Conservation (phyloP, 2,329 filamentous ascomycete species). For the Plenodomus tracheiphilus region DNA sequence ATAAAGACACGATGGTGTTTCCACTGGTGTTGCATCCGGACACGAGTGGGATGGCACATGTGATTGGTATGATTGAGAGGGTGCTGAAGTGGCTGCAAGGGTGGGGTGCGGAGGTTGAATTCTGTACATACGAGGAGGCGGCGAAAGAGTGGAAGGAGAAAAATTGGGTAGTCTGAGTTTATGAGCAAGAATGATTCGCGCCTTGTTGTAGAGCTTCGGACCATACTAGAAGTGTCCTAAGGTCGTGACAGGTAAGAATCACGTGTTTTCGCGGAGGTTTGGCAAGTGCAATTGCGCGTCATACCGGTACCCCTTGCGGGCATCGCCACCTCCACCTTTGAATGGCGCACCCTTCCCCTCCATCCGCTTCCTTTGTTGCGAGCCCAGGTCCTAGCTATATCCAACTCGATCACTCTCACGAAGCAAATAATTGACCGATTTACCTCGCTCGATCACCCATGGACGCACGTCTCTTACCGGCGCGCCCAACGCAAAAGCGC, state of each 20-base stretch:
- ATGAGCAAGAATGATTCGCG: no score
- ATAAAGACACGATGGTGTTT: slow-evolving; percentile 50
- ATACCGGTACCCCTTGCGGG: neutral
- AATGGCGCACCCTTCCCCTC: neutral
- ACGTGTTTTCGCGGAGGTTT: neutral
- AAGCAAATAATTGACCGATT: neutral
- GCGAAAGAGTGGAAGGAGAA: slow-evolving; percentile 46
- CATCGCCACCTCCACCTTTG: neutral
- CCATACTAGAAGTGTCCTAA: no score
- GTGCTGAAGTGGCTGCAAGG: slow-evolving; percentile 56
- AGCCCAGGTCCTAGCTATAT: neutral
- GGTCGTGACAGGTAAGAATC: neutral
- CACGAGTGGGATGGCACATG: slow-evolving; percentile 63
- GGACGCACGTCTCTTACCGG: neutral
- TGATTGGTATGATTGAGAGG: slow-evolving; percentile 61
- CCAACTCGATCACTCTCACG: neutral
- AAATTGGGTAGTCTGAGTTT: slow-evolving; percentile 9
- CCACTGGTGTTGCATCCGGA: slow-evolving; percentile 61
- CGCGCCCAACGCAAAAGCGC: slow-evolving; percentile 24
- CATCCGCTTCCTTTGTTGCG: neutral
- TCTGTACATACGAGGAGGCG: slow-evolving; percentile 49
- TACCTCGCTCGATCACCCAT: neutral
- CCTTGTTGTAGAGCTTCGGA: no score
- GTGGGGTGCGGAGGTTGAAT: slow-evolving; percentile 52
- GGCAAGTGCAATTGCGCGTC: neutral